Evolutionary conservation across 768 basidiomycete species (phyloP), one percentile per base, ranked within the genome.

Genomic region (Coprinellus micaceus): DNA sequence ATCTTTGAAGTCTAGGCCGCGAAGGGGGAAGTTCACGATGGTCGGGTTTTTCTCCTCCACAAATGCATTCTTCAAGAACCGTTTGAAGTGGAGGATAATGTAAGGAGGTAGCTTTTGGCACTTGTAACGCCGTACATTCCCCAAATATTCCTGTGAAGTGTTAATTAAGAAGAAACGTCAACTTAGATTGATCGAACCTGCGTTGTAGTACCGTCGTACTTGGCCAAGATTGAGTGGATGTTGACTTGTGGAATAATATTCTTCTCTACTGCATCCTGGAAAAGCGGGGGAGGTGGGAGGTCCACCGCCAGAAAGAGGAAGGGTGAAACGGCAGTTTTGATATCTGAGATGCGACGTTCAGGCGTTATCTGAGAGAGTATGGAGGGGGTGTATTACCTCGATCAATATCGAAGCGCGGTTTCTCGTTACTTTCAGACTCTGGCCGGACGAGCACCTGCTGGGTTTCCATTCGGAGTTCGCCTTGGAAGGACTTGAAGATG

Each of bases 31-130:
- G 67, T 96, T 99, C 62, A 99, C 91, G 58, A 99, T 95, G 1
- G 97, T 99, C 7, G 96, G 96, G 65, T 99, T 99, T 73, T 97
- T 97, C 71, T 99, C 97, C 70, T 98, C 96, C 5, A 98, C 94
- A 64, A 98, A 98, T 52, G 80, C 80, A 69, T 98, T 99, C 69
- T 91, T 97, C 22, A 92, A 94, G 74, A 98, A 99, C 37, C 97
- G 85, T 69, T 95, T 98, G 79, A 89, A 95, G 69, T 96, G 91
- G 19, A 98, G 76, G 64, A 98, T 89, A 65, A 99, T 86, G 67
- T 97, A 98, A 49, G 81, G 91, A 37, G 97, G 97, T 58, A 99
- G 76, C 36, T 81, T 79, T 64, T 91, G 90, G 63, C 95, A 88
- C 70, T 98, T 95, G 74, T 88, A 98, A 54, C 94, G 81, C 63